Evolutionary conservation across 768 basidiomycete genomes (phyloP).

Genomic region (Naematelia aurantialba): DNA sequence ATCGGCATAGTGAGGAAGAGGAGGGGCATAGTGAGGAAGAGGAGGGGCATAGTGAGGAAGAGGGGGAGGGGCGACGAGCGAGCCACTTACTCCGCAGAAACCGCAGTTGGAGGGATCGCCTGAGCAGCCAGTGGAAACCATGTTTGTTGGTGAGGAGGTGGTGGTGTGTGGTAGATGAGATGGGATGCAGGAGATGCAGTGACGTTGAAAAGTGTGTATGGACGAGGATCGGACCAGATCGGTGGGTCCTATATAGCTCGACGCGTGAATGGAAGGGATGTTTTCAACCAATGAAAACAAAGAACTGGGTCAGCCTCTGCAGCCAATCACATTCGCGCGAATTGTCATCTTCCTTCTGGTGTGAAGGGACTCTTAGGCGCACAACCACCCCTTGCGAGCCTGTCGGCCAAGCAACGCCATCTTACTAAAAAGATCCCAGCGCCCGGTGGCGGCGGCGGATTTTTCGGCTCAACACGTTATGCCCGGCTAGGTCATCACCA

Average conservation of each 20-base stretch:
- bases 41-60: conserved; percentile 1
- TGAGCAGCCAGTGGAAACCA: conserved; percentile 29
- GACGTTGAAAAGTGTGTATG: background rate
- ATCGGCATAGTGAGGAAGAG: background rate
- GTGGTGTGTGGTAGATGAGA: background rate
- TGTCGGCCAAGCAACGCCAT: no score
- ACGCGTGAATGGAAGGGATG: background rate
- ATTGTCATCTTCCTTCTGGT: background rate
- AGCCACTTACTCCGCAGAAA: conserved; percentile 43
- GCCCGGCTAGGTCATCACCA: no score
- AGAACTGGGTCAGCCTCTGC: background rate
- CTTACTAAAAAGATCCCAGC: no score
- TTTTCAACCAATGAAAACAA: background rate
- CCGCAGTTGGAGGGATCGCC: conserved; percentile 40
- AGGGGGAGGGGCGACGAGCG: background rate
- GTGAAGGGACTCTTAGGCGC: background rate
- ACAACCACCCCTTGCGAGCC: background rate
- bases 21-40: background rate
- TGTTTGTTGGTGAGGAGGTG: conserved; percentile 5
- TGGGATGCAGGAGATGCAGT: background rate
- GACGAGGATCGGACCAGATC: background rate
- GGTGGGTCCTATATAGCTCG: background rate
- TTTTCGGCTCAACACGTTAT: no score
- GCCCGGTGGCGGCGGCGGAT: no score
- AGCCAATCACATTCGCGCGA: background rate